A percentile compares a stretch with the other conserved stretches of the same genome.
Evolutionary conservation across 1,284 basidiomycete species (phyloP).

Genomic region (Caloboletus firmus): DNA sequence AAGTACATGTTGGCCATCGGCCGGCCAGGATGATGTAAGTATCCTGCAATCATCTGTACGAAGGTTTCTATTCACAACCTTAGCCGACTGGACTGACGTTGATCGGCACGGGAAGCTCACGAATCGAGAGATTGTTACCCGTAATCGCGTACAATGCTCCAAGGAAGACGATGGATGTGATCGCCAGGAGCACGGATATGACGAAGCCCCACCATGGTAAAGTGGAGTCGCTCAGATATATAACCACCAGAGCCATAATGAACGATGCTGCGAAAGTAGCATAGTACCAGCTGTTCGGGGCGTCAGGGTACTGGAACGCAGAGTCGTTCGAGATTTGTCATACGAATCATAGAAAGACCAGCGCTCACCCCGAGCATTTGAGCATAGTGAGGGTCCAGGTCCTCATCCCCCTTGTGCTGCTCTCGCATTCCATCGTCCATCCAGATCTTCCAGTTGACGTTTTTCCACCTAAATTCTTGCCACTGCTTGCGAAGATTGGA

Average conservation of each 20-base stretch:
- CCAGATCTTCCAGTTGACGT: conserved; percentile 49
- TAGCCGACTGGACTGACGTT: neutral
- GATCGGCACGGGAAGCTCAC: conserved; percentile 27
- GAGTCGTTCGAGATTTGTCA: neutral
- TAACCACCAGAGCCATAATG: conserved; percentile 44
- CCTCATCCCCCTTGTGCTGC: conserved; percentile 26
- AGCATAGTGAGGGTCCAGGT: conserved; percentile 53
- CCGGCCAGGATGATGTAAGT: conserved; percentile 58
- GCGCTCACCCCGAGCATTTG: conserved; percentile 49
- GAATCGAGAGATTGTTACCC: conserved; percentile 49
- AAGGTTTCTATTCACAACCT: conserved; percentile 23
- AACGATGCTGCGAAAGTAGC: conserved; percentile 40
- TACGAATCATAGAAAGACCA: neutral
- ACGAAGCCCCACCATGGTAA: conserved; percentile 51
- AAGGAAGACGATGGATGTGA: conserved; percentile 47
- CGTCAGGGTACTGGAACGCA: conserved; percentile 43
- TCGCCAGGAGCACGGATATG: conserved; percentile 41
- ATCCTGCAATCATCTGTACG: conserved; percentile 62
- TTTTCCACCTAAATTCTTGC: conserved; percentile 23
- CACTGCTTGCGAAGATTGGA: conserved; percentile 25
- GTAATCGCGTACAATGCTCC: conserved; percentile 53
- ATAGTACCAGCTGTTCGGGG: conserved; percentile 49
- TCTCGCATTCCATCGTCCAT: conserved; percentile 40
- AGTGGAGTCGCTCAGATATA: conserved; percentile 51
- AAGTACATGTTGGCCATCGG: conserved; percentile 62